phyloP scores from a whole-genome alignment of 1,284 basidiomycete species.

The Cystobasidiaceae sp. region DNA sequence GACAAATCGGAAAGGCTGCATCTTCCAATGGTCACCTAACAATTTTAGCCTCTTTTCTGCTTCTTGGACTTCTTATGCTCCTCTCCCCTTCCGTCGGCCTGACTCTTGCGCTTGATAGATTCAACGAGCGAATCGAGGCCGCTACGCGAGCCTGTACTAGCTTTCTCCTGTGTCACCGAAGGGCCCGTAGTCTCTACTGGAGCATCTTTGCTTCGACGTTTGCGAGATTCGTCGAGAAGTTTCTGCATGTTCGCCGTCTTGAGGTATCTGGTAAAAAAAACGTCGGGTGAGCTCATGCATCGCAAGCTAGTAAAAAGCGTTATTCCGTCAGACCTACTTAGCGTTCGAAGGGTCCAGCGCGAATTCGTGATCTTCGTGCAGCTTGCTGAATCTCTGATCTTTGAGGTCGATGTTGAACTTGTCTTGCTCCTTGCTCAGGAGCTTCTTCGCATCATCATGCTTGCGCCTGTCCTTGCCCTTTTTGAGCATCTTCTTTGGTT shows the following conservation, averaged over 20 bases:
- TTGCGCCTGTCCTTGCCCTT: constrained; percentile 49
- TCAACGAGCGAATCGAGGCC: constrained; percentile 65
- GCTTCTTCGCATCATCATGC: constrained; percentile 61
- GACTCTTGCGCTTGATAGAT: constrained; percentile 71
- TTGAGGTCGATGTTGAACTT: constrained; percentile 74
- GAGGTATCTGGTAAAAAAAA: constrained; percentile 60
- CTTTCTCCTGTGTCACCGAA: not conserved
- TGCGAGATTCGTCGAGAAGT: constrained; percentile 58
- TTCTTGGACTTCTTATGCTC: constrained; percentile 12
- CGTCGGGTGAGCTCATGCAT: too few relatives aligned
- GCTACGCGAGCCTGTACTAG: constrained; percentile 7
- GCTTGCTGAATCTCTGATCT: constrained; percentile 79
- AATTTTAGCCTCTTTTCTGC: constrained; percentile 13
- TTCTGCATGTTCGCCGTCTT: constrained; percentile 82
- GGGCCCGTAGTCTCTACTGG: constrained; percentile 10
- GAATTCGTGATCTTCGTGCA: constrained; percentile 86
- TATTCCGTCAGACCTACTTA: constrained; percentile 57
- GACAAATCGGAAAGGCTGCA: too few relatives aligned
- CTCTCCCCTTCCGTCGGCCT: not conserved
- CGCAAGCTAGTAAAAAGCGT: not conserved
- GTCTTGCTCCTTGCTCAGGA: constrained; percentile 50
- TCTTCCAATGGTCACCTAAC: not conserved
- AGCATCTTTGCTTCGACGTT: constrained; percentile 53
- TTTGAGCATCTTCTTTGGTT: constrained; percentile 51
- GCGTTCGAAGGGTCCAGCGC: constrained; percentile 96